Evolutionary conservation across 2,329 filamentous ascomycete species (phyloP).

Genomic region (Diplodia sapinea): DNA sequence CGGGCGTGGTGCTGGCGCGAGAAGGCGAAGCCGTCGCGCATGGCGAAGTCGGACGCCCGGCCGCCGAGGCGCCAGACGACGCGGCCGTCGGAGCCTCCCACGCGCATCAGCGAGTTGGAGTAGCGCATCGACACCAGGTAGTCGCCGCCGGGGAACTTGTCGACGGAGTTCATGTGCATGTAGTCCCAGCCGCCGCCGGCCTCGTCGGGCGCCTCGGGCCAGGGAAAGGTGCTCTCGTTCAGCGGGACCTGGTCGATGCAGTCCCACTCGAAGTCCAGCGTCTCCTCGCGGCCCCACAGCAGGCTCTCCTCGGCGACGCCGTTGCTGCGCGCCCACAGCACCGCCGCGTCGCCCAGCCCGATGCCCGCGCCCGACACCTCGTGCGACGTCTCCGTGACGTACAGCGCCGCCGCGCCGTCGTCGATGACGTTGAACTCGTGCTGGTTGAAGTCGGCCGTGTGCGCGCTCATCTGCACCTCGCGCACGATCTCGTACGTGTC

Average conservation of each 20-base stretch:
- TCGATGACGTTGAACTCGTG: slow-evolving; percentile 59
- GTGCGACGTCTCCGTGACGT: slow-evolving; percentile 47
- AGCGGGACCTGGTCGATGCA: slow-evolving; percentile 61
- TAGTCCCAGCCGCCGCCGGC: slow-evolving; percentile 41
- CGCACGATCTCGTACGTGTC: slow-evolving; percentile 56
- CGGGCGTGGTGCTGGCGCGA: slow-evolving; percentile 29
- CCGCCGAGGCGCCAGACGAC: slow-evolving; percentile 47
- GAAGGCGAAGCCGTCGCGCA: slow-evolving; percentile 6
- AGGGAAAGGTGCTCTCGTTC: slow-evolving; percentile 27
- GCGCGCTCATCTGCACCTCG: slow-evolving; percentile 47
- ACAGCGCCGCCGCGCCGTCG: slow-evolving; percentile 48
- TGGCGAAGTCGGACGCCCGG: slow-evolving; percentile 36
- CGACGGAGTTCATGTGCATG: slow-evolving; percentile 50
- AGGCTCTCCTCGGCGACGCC: slow-evolving; percentile 51
- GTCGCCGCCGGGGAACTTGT: slow-evolving; percentile 45
- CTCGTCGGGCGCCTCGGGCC: slow-evolving; percentile 12
- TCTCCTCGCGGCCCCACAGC: slow-evolving; percentile 51
- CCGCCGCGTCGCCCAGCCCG: slow-evolving; percentile 46
- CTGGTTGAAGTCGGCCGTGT: slow-evolving; percentile 55
- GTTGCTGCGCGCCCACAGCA: slow-evolving; percentile 42
- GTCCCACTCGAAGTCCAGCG: slow-evolving; percentile 63
- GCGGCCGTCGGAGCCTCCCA: slow-evolving; percentile 36
- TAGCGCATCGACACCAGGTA: slow-evolving; percentile 42
- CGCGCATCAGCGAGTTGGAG: slow-evolving; percentile 38
- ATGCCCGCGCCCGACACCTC: slow-evolving; percentile 1